Evolutionary conservation across 2,329 filamentous ascomycete species (phyloP).

Genomic region (Fusarium illudens): DNA sequence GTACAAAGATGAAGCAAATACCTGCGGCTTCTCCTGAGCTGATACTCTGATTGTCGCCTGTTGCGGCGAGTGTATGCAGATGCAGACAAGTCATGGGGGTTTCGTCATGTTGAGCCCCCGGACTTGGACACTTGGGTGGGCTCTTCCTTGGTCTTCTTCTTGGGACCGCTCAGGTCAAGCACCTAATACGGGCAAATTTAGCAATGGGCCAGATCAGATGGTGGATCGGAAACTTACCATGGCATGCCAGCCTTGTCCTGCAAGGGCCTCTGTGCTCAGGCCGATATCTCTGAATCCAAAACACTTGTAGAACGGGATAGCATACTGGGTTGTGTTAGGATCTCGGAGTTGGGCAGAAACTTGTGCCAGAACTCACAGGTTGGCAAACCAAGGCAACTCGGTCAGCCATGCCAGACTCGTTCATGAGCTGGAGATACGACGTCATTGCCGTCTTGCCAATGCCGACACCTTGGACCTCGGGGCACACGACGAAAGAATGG

Average conservation of each 20-base stretch:
- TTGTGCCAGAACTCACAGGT: constrained; percentile 58
- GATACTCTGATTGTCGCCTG: background rate
- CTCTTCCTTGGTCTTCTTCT: constrained; percentile 40
- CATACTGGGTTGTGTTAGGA: constrained; percentile 54
- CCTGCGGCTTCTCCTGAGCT: constrained; percentile 5
- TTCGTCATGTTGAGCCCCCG: constrained; percentile 10
- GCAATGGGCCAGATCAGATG: background rate
- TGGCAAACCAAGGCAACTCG: constrained; percentile 80
- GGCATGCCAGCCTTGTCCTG: constrained; percentile 82
- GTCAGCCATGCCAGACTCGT: constrained; percentile 73
- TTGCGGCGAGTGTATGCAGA: background rate
- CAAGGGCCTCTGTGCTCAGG: constrained; percentile 74
- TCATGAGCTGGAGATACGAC: constrained; percentile 80
- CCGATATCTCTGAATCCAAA: constrained; percentile 77
- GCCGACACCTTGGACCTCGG: constrained; percentile 76
- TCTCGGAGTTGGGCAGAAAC: accelerated
- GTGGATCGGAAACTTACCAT: constrained; percentile 65
- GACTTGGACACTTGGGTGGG: constrained; percentile 29
- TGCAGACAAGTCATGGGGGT: background rate
- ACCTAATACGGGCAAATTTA: constrained; percentile 24
- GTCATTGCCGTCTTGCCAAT: constrained; percentile 78
- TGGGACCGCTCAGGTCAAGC: constrained; percentile 37
- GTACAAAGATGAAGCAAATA: constrained; percentile 14
- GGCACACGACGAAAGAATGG: constrained; percentile 83
- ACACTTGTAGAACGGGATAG: constrained; percentile 79